Percentiles rank a stretch among this genome's conserved stretches.
Conservation (phyloP, 1,284 basidiomycete genomes). For the Lignosus rhinocerotis region DNA sequence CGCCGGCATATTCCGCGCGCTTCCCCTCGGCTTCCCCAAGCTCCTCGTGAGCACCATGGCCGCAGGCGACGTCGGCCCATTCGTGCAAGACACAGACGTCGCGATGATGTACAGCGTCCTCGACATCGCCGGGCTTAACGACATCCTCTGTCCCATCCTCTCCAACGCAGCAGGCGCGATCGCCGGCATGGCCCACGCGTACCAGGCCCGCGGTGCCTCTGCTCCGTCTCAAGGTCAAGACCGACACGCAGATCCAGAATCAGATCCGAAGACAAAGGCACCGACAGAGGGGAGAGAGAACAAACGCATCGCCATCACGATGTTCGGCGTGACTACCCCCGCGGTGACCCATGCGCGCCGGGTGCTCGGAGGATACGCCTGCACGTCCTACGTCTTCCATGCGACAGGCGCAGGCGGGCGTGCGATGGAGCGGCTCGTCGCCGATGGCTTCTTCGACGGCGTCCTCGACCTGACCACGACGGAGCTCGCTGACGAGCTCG, state of each 20-base stretch:
- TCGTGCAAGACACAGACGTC: slow-evolving; percentile 25
- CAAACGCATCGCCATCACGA: slow-evolving; percentile 27
- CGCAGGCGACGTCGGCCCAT: slow-evolving; percentile 25
- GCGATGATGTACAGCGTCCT: slow-evolving; percentile 27
- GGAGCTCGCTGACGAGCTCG: slow-evolving; percentile 28
- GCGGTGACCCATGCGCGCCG: slow-evolving; percentile 26
- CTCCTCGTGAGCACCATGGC: slow-evolving; percentile 29
- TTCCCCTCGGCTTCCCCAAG: slow-evolving; percentile 29
- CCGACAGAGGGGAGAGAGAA: neutral
- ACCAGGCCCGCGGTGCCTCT: slow-evolving; percentile 5
- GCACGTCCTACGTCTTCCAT: slow-evolving; percentile 29
- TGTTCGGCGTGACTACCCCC: slow-evolving; percentile 30
- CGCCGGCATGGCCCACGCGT: slow-evolving; percentile 27
- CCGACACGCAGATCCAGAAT: neutral
- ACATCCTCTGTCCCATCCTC: slow-evolving; percentile 27
- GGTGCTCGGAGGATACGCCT: slow-evolving; percentile 22
- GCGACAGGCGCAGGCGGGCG: slow-evolving; percentile 27
- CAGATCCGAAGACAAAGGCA: neutral
- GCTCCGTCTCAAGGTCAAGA: neutral
- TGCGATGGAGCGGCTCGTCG: slow-evolving; percentile 23
- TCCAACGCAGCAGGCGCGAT: slow-evolving; percentile 28
- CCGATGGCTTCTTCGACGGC: slow-evolving; percentile 24
- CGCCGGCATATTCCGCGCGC: slow-evolving; percentile 23
- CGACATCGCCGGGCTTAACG: slow-evolving; percentile 30
- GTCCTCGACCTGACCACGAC: slow-evolving; percentile 30